Evolutionary conservation across 306 rosid species (phyloP).

Genomic region (Hylodesmum podocarpum): DNA sequence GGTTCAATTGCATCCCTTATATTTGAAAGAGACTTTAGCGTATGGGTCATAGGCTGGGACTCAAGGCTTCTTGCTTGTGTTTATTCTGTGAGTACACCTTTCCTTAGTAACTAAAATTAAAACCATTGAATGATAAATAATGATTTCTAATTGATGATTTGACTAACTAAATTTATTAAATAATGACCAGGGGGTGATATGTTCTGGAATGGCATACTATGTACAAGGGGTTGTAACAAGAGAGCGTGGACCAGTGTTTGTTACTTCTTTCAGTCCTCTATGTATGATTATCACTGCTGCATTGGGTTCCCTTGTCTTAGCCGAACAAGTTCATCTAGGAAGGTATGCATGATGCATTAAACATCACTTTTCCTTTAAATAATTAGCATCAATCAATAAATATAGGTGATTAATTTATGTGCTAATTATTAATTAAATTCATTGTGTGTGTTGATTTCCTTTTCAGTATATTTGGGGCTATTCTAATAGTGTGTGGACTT

Average conservation of each 20-base stretch:
- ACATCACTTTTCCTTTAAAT: neutral
- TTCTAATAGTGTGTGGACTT: constrained; percentile 78
- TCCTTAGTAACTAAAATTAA: neutral
- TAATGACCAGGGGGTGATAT: constrained; percentile 67
- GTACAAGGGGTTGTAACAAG: constrained; percentile 84
- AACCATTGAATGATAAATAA: neutral
- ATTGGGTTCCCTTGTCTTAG: constrained; percentile 71
- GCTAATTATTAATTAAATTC: neutral
- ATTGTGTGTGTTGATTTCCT: neutral
- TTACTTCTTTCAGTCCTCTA: constrained; percentile 89
- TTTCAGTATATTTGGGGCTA: constrained; percentile 75
- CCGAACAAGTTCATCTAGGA: constrained; percentile 82
- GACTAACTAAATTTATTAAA: neutral
- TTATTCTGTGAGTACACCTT: constrained; percentile 67
- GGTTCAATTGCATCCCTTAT: constrained; percentile 65
- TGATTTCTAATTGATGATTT: neutral
- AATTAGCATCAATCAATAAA: neutral
- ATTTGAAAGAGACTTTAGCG: constrained; percentile 69
- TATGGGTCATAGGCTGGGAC: constrained; percentile 93
- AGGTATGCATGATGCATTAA: constrained; percentile 52
- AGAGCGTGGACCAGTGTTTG: constrained; percentile 91
- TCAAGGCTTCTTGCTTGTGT: constrained; percentile 93
- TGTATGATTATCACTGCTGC: constrained; percentile 93
- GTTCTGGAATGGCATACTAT: constrained; percentile 94
- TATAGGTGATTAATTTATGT: neutral